Conservation (phyloP, 2,329 filamentous ascomycete species). For the Hymenoscyphus albidus region DNA sequence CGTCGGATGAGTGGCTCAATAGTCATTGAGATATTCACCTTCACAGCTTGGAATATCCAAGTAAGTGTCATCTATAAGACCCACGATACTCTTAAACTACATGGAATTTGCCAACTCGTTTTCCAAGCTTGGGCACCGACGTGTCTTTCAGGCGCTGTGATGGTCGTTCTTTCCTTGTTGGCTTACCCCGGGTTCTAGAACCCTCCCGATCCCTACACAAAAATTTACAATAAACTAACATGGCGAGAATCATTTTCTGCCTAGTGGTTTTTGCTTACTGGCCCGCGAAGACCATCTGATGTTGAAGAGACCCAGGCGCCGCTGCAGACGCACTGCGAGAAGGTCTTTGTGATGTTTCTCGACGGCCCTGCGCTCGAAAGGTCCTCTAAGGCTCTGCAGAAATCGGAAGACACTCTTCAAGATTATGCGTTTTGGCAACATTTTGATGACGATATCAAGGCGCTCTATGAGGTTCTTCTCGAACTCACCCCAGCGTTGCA, state of each 20-base stretch:
- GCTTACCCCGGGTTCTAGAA: neutral
- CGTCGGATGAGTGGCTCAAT: neutral
- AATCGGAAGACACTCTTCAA: constrained; percentile 3
- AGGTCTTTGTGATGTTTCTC: neutral
- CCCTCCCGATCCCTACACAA: neutral
- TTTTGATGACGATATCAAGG: constrained; percentile 9
- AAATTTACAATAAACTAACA: neutral
- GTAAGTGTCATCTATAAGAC: neutral
- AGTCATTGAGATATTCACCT: neutral
- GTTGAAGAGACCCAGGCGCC: neutral
- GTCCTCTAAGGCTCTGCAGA: neutral
- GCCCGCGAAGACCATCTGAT: neutral
- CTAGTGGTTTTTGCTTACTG: neutral
- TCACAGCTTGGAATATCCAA: neutral
- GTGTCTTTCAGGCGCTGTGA: constrained; percentile 1
- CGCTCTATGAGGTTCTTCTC: neutral
- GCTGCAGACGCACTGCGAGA: neutral
- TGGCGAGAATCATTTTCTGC: neutral
- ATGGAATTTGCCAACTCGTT: neutral
- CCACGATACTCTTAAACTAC: neutral
- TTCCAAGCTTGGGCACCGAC: constrained; percentile 5
- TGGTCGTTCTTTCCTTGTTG: neutral
- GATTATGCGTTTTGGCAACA: constrained; percentile 6
- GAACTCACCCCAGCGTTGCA: neutral
- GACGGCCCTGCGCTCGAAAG: neutral